These are phyloP conservation scores for Russula griseocarnosa DNA, from an alignment of 768 basidiomycete species.

Conservation along the genomic window DNA sequence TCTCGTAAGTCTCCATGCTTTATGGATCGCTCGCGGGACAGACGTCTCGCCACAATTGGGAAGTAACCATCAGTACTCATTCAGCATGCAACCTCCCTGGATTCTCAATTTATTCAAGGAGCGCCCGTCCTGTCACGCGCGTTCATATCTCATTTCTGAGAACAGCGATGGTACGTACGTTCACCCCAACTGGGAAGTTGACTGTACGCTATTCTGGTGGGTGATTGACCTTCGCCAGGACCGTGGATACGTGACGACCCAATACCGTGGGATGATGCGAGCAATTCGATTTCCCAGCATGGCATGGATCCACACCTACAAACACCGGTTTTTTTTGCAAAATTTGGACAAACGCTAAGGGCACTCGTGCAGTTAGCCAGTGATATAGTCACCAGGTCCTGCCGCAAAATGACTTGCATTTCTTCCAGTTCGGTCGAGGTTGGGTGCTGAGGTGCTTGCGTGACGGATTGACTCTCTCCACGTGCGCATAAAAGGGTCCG, in stretches of 20 bases:
- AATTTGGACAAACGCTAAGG: not conserved
- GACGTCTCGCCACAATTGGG: not conserved
- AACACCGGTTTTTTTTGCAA: not conserved
- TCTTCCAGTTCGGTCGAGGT: not conserved
- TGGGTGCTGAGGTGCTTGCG: not conserved
- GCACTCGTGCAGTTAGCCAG: not conserved
- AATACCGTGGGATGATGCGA: not conserved
- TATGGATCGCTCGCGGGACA: not conserved
- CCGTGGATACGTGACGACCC: not conserved
- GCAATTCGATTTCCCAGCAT: not conserved
- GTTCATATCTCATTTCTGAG: not conserved
- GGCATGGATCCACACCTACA: not conserved
- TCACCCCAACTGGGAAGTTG: not conserved
- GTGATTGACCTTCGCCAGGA: not conserved
- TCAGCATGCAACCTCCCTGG: not conserved
- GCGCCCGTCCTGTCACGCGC: not conserved
- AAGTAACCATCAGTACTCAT: not conserved
- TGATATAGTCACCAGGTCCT: not conserved
- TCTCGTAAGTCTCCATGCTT: not conserved
- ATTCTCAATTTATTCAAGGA: conserved; percentile 7
- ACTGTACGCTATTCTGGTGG: not conserved
- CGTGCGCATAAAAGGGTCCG: not conserved
- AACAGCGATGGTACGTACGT: not conserved
- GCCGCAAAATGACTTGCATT: not conserved
- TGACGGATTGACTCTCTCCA: not conserved